Evolutionary conservation across 306 rosid species (phyloP).

Genomic region (Sicyos baderoa): DNA sequence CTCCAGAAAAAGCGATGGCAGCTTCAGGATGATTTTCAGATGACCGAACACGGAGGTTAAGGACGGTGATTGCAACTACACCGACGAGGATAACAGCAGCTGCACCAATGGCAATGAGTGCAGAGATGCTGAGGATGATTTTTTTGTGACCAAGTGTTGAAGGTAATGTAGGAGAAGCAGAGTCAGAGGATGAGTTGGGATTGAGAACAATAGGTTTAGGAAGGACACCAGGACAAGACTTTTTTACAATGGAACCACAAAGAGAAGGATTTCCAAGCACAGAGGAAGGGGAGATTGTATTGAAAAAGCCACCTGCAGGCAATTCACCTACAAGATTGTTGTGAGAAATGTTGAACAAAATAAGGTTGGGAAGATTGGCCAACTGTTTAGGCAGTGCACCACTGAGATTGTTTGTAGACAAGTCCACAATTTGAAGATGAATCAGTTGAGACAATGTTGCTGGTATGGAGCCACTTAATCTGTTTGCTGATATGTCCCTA

Average conservation of each 20-base stretch:
- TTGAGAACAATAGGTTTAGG: conserved; percentile 96
- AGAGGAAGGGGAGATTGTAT: conserved; percentile 68
- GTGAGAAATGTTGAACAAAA: conserved; percentile 78
- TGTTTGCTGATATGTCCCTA: conserved; percentile 65
- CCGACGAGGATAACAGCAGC: conserved; percentile 89
- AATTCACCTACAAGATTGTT: conserved; percentile 89
- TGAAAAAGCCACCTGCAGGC: conserved; percentile 85
- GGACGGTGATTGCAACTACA: conserved; percentile 84
- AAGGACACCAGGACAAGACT: conserved; percentile 71
- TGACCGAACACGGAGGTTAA: conserved; percentile 75
- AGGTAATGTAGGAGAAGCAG: conserved; percentile 40
- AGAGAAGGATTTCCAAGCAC: conserved; percentile 77
- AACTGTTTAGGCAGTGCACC: conserved; percentile 82
- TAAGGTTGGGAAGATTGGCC: conserved; percentile 74
- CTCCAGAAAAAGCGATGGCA: conserved; percentile 65
- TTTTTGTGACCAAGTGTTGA: conserved; percentile 54
- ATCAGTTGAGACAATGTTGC: conserved; percentile 61
- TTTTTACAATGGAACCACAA: conserved; percentile 80
- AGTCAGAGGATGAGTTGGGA: conserved; percentile 71
- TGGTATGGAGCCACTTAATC: conserved; percentile 58
- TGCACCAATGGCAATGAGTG: conserved; percentile 96
- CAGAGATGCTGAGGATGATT: conserved; percentile 92
- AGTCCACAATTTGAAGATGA: conserved; percentile 61
- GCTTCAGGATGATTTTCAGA: conserved; percentile 44
- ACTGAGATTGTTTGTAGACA: conserved; percentile 61